Evolutionary conservation across 371 early-diverging fungal genomes (phyloP).

Genomic region (Mortierella sp.): DNA sequence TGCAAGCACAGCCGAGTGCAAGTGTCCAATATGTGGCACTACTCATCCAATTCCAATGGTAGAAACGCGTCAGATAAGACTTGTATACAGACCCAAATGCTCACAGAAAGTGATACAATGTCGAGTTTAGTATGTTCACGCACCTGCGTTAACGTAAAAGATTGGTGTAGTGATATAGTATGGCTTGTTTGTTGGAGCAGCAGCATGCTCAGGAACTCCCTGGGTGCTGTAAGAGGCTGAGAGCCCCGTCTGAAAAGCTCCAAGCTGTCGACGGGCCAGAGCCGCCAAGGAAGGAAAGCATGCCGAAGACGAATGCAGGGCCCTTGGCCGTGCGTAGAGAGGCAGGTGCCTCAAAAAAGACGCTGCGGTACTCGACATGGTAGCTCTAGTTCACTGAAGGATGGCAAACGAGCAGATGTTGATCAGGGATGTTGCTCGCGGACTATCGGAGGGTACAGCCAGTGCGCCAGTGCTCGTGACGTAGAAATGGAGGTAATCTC

Average conservation of each 20-base stretch:
- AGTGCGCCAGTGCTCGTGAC: not conserved
- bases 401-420: too few relatives aligned
- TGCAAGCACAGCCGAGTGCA: conserved; percentile 89
- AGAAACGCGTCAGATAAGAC: not conserved
- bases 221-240: not conserved
- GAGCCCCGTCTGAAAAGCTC: conserved; percentile 2
- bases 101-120: too few relatives aligned
- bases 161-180: conserved; percentile 91
- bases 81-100: too few relatives aligned
- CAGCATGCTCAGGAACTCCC: not conserved
- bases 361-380: conserved; percentile 21
- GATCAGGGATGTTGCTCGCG: too few relatives aligned
- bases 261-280: not conserved
- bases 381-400: not conserved
- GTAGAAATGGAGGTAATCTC: not conserved
- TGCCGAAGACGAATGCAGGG: not conserved
- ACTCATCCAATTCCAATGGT: not conserved
- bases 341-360: conserved; percentile 24
- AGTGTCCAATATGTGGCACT: conserved; percentile 96
- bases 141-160: conserved; percentile 96
- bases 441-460: not conserved
- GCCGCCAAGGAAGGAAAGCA: conserved; percentile 6
- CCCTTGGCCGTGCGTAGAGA: conserved; percentile 5
- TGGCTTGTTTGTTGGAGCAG: conserved; percentile 31
- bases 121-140: not conserved